phyloP scores from a whole-genome alignment of 2,329 filamentous ascomycete species.

The Talaromyces marneffei region DNA sequence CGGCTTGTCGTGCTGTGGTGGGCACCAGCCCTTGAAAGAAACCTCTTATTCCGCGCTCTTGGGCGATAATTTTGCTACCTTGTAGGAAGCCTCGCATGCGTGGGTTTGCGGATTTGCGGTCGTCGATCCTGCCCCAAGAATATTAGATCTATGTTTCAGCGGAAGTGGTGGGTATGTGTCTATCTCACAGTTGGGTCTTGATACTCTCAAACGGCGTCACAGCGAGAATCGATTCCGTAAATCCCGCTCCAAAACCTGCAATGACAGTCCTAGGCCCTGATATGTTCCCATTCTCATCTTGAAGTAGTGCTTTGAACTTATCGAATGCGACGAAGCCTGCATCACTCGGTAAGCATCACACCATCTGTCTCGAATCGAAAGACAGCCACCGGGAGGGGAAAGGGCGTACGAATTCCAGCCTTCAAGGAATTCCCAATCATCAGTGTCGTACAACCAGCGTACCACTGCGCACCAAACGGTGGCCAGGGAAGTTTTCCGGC shows the following conservation, averaged over 20 bases:
- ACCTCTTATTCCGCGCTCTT: constrained; percentile 79
- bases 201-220: constrained; percentile 98
- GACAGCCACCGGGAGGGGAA: too few relatives aligned
- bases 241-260: constrained; percentile 88
- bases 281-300: constrained; percentile 79
- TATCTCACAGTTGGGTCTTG: constrained; percentile 82
- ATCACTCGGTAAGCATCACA: not conserved
- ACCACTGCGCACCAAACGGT: constrained; percentile 90
- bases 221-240: constrained; percentile 86
- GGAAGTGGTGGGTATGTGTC: too few relatives aligned
- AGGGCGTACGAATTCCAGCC: constrained; percentile 77
- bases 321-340: constrained; percentile 91
- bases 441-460: constrained; percentile 92
- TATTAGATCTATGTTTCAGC: not conserved
- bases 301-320: constrained; percentile 77
- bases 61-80: constrained; percentile 77
- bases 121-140: constrained; percentile 65
- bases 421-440: constrained; percentile 97
- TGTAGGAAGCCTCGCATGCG: constrained; percentile 89
- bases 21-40: constrained; percentile 98
- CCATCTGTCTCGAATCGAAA: not conserved
- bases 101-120: constrained; percentile 78
- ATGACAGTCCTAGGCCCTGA: constrained; percentile 86
- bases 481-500: constrained; percentile 91
- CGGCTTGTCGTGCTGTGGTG: constrained; percentile 88